Evolutionary conservation across 2,329 filamentous ascomycete species (phyloP), one percentile per base, ranked within the genome.

Genomic region (Trichoderma asperellum): DNA sequence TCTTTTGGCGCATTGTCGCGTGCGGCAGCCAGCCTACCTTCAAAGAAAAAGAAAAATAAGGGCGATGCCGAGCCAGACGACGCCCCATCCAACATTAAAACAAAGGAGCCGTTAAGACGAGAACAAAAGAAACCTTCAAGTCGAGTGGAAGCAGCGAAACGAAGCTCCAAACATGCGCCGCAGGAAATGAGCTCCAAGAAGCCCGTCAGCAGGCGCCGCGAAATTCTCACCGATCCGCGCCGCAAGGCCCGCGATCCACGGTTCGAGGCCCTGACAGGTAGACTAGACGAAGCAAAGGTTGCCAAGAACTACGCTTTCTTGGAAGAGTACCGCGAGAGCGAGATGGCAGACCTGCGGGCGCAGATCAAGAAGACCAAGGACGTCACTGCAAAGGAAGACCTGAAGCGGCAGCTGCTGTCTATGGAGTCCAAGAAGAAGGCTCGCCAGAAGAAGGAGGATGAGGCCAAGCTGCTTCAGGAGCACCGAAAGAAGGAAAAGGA

Each of bases 1-100:
- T 96, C 94, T 29, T 97, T 98, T 76, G 94, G 94, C 72, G 92
- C 92, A n/a, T 84, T 97, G 52, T 93, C 92, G 72, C 92, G 93
- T 83, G 94, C 94, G 1, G 93, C 97, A 82, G 90, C 90, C 49
- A 87, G 89, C 0, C 81, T 97, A 37, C 83, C 77, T 40, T 73
- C 76, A 29, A 76, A 73, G 12, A 76, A 74, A 29, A 76, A 75
- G 69, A 73, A 74, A 62, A 76, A 75, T 75, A 73, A 76, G 6
- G 70, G 73, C 66, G 74, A 78, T 4, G 70, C 74, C 73, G 56
- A 79, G 70, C 65, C 40, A 57, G 37, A 52, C 27, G 27, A 76
- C 70, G 75, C 67, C 10, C 56, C 71, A 47, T 82, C 78, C 81
- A 35, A 58, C 2, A 12, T 47, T 53, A 64, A 55, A 52, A 40